Evolutionary conservation across 108 stramenopile species (phyloP).

Genomic region (Cyclotella baltica): DNA sequence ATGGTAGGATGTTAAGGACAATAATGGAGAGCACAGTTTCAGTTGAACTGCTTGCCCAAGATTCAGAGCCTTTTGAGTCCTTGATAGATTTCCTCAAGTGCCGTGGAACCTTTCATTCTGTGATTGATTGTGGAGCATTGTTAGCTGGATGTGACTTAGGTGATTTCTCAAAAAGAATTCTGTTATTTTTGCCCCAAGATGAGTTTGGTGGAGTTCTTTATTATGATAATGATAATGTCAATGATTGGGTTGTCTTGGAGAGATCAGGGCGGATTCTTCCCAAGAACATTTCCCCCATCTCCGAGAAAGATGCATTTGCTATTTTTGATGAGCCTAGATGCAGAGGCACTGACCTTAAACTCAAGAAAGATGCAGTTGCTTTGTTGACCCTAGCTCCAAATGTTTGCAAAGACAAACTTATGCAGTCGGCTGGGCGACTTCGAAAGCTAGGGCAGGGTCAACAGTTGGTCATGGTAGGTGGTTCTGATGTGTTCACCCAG

Average conservation of each 20-base stretch:
- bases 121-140: constrained; percentile 64
- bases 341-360: constrained; percentile 68
- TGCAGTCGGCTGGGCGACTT: constrained; percentile 70
- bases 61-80: neutral
- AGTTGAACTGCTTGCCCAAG: neutral
- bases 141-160: constrained; percentile 36
- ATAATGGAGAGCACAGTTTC: constrained; percentile 31
- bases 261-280: constrained; percentile 46
- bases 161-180: constrained; percentile 33
- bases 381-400: constrained; percentile 62
- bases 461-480: constrained; percentile 53
- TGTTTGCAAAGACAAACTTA: constrained; percentile 65
- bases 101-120: constrained; percentile 21
- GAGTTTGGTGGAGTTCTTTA: constrained; percentile 37
- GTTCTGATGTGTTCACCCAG: constrained; percentile 48
- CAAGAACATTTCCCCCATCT: constrained; percentile 44
- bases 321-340: constrained; percentile 71
- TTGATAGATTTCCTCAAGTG: constrained; percentile 13
- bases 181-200: neutral
- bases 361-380: constrained; percentile 51
- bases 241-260: constrained; percentile 57
- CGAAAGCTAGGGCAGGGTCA: constrained; percentile 56
- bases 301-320: constrained; percentile 52
- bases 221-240: constrained; percentile 29
- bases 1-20: constrained; percentile 61